Conservation (phyloP, 2,329 filamentous ascomycete genomes). For the Fusarium lateritium region DNA sequence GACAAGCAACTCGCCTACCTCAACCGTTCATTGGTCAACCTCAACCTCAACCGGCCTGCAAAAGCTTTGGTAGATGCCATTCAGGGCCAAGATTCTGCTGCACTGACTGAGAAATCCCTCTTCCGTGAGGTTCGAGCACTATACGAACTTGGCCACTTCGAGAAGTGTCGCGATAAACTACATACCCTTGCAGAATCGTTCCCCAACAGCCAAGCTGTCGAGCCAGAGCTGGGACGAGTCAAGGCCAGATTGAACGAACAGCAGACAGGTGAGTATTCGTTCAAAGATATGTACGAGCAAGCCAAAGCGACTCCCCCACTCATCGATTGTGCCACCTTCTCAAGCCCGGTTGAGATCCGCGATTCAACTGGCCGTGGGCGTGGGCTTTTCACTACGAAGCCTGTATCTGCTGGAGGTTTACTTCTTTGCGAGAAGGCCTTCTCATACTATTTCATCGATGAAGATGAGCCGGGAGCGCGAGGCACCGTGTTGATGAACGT, state of each 20-base stretch:
- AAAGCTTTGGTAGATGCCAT: slow-evolving; percentile 52
- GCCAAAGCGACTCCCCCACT: slow-evolving; percentile 55
- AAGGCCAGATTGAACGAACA: slow-evolving; percentile 56
- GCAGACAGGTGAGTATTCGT: slow-evolving; percentile 58
- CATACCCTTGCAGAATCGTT: slow-evolving; percentile 50
- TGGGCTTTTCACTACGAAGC: slow-evolving; percentile 65
- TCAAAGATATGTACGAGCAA: slow-evolving; percentile 55
- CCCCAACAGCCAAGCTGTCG: slow-evolving; percentile 54
- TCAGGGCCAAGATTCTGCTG: slow-evolving; percentile 18
- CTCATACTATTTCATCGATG: slow-evolving; percentile 54
- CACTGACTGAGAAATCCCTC: slow-evolving; percentile 59
- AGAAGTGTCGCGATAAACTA: slow-evolving; percentile 55
- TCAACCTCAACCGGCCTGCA: slow-evolving; percentile 50
- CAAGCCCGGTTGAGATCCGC: slow-evolving; percentile 58
- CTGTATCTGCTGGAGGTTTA: slow-evolving; percentile 65
- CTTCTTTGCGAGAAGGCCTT: slow-evolving; percentile 72
- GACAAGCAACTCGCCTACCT: slow-evolving; percentile 54
- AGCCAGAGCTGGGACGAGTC: slow-evolving; percentile 50
- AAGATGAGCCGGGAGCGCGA: slow-evolving; percentile 26
- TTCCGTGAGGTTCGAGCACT: slow-evolving; percentile 62
- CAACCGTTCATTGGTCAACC: slow-evolving; percentile 55
- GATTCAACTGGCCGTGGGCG: slow-evolving; percentile 59
- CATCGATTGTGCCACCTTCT: slow-evolving; percentile 65
- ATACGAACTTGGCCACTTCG: slow-evolving; percentile 59
- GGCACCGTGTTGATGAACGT: slow-evolving; percentile 56